These are phyloP conservation scores for Bruguiera parviflora DNA, from an alignment of 345 rosid species.

Conservation along the genomic window DNA sequence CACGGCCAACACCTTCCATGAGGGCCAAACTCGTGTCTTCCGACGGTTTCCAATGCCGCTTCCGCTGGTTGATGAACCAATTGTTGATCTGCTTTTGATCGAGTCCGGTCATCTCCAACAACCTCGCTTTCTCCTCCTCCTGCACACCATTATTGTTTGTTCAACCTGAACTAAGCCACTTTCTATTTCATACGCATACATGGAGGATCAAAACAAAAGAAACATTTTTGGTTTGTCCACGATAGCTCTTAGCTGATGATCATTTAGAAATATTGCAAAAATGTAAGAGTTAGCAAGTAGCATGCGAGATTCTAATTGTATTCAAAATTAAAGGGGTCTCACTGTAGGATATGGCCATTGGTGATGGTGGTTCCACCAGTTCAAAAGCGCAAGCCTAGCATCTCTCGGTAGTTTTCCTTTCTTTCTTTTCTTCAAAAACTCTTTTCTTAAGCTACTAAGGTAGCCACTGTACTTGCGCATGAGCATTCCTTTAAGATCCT, in stretches of 20 bases:
- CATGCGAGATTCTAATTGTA: neutral
- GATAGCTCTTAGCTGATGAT: neutral
- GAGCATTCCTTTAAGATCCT: conserved; percentile 46
- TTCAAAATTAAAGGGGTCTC: neutral
- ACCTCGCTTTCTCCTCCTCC: conserved; percentile 57
- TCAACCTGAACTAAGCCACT: no score
- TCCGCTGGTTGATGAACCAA: conserved; percentile 30
- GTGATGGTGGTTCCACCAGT: conserved; percentile 61
- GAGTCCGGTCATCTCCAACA: conserved; percentile 32
- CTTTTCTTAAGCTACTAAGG: conserved; percentile 50
- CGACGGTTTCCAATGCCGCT: conserved; percentile 32
- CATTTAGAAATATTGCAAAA: neutral
- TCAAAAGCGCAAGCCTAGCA: conserved; percentile 40
- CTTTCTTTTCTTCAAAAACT: conserved; percentile 61
- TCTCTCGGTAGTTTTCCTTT: conserved; percentile 65
- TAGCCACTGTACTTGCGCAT: conserved; percentile 56
- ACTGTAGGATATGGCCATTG: conserved; percentile 82
- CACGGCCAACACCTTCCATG: conserved; percentile 27
- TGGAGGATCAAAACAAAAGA: no score
- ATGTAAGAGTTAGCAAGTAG: neutral
- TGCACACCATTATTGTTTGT: conserved; percentile 13
- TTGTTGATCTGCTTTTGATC: conserved; percentile 27
- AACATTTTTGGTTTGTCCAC: no score
- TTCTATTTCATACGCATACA: no score
- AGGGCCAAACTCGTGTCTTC: conserved; percentile 42